Conservation (phyloP, 225 moss, liverwort and hornwort species). For the Physcomitrellopsis africana region DNA sequence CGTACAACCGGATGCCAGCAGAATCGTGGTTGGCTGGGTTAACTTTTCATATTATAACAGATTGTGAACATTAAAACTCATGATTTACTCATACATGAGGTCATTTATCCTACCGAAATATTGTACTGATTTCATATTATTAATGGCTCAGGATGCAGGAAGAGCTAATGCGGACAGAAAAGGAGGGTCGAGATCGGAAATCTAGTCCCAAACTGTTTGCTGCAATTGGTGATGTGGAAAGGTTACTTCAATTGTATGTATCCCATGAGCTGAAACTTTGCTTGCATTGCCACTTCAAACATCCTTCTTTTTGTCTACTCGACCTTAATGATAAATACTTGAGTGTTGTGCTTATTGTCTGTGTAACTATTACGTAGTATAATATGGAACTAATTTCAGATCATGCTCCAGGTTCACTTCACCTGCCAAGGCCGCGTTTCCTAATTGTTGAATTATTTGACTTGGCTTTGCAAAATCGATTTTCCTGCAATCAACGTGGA, state of each 20-base stretch:
- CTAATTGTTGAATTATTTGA: constrained; percentile 10
- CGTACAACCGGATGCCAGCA: background rate
- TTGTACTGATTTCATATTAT: constrained; percentile 12
- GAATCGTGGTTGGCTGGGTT: background rate
- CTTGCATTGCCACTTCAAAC: constrained; percentile 2
- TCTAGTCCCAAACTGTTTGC: constrained; percentile 49
- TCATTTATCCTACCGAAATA: background rate
- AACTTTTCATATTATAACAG: background rate
- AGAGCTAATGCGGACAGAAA: constrained; percentile 59
- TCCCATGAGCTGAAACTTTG: constrained; percentile 22
- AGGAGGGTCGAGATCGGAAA: constrained; percentile 60
- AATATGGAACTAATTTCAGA: constrained; percentile 9
- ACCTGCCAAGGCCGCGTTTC: constrained; percentile 18
- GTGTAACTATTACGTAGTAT: background rate
- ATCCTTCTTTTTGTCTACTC: background rate
- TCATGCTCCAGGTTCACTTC: constrained; percentile 33
- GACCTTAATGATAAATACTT: background rate
- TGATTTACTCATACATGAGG: background rate
- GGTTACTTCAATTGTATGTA: constrained; percentile 56
- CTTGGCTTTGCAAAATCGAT: constrained; percentile 21
- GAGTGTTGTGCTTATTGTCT: background rate
- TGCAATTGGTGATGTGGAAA: constrained; percentile 61
- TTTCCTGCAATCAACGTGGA: constrained; percentile 12
- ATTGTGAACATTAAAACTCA: background rate
- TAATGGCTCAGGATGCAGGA: constrained; percentile 60